These are phyloP conservation scores for Blastomyces parvus DNA, from an alignment of 2,329 filamentous ascomycete genomes.

Conservation along the genomic window DNA sequence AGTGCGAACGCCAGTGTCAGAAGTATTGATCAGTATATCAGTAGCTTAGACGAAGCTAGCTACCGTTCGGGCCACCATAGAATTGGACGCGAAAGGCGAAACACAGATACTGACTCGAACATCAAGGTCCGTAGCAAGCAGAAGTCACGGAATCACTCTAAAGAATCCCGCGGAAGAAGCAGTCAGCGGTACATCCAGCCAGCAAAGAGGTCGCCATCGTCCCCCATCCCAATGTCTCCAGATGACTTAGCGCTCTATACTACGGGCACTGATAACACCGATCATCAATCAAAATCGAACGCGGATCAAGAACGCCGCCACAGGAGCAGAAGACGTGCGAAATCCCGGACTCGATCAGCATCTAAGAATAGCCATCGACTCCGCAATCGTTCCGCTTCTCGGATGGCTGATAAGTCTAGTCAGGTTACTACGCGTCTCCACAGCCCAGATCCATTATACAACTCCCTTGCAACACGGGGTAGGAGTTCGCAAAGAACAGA, in stretches of 20 bases:
- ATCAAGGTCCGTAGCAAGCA: slow-evolving; percentile 41
- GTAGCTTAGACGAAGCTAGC: slow-evolving; percentile 69
- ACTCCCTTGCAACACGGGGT: slow-evolving; percentile 38
- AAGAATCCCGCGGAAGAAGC: slow-evolving; percentile 57
- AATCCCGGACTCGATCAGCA: slow-evolving; percentile 23
- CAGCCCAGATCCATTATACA: slow-evolving; percentile 27
- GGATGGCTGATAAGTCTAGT: slow-evolving; percentile 28
- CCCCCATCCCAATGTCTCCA: slow-evolving; percentile 87
- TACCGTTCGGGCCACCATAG: slow-evolving; percentile 47
- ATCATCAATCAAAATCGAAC: slow-evolving; percentile 34
- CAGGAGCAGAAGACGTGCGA: slow-evolving; percentile 31
- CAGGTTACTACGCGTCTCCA: slow-evolving; percentile 33
- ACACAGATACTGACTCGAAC: slow-evolving; percentile 36
- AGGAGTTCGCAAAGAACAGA: slow-evolving; percentile 54
- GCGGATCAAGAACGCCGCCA: slow-evolving; percentile 20
- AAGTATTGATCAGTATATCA: slow-evolving; percentile 75
- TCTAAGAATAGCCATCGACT: slow-evolving; percentile 18
- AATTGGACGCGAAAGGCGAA: slow-evolving; percentile 42
- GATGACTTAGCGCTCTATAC: slow-evolving; percentile 56
- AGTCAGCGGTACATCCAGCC: slow-evolving; percentile 60
- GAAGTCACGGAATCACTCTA: slow-evolving; percentile 52
- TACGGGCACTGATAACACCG: slow-evolving; percentile 33
- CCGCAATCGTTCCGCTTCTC: slow-evolving; percentile 31
- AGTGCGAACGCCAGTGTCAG: slow-evolving; percentile 53
- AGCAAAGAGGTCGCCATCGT: slow-evolving; percentile 79